Evolutionary conservation across 163 green algal species (phyloP).

Genomic region (Prototheca wickerhamii): DNA sequence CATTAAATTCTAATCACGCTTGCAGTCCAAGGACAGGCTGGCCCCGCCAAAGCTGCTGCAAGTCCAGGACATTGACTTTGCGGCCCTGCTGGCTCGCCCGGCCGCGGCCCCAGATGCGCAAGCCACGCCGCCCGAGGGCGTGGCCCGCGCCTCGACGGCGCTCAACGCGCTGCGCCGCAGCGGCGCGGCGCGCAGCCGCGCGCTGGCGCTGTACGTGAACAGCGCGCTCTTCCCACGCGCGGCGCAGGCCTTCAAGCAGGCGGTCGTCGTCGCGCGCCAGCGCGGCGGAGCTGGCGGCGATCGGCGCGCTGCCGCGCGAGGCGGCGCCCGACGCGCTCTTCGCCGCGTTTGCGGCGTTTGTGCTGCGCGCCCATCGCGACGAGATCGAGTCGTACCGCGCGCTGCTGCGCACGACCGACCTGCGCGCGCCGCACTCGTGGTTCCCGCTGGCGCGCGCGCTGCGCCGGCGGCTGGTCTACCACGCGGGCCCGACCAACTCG

Average conservation of each 20-base stretch:
- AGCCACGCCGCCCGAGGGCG: background rate
- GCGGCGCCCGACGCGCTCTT: conserved; percentile 28
- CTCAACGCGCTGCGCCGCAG: conserved; percentile 11
- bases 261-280: background rate
- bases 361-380: conserved; percentile 17
- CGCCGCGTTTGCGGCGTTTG: conserved; percentile 34
- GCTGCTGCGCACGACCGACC: conserved; percentile 26
- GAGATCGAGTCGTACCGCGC: conserved; percentile 38
- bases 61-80: conserved; percentile 1
- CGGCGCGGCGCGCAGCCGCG: conserved; percentile 19
- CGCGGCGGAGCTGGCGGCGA: background rate
- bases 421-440: conserved; percentile 55
- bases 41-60: background rate
- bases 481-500: conserved; percentile 79
- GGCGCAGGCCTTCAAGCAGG: conserved; percentile 7
- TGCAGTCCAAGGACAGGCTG: too few relatives aligned
- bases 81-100: conserved; percentile 3
- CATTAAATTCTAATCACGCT: too few relatives aligned
- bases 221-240: conserved; percentile 23
- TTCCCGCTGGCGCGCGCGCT: conserved; percentile 70
- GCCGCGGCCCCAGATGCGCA: background rate
- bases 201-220: conserved; percentile 42
- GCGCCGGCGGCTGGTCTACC: conserved; percentile 67
- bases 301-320: background rate
- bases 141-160: background rate